Evolutionary conservation across 176 grass and related monocot genomes (phyloP).

Genomic region (Pontederia paniculata): DNA sequence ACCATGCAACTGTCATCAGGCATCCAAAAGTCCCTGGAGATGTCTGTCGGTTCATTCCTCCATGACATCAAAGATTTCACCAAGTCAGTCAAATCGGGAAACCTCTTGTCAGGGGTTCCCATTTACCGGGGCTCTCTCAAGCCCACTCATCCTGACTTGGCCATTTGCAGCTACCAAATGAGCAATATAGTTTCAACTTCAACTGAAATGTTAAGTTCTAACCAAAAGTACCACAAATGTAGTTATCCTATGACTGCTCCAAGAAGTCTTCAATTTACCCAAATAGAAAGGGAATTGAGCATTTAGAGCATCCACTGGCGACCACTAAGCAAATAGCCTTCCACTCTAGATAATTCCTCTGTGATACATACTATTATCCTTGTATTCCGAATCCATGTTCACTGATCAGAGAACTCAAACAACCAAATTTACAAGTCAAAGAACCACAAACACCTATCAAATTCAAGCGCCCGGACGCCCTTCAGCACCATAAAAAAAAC

Average conservation of each 20-base stretch:
- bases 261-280: background rate
- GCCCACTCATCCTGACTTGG: constrained; percentile 19
- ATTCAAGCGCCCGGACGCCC: too few relatives aligned
- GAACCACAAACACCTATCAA: too few relatives aligned
- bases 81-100: constrained; percentile 51
- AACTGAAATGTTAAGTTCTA: background rate
- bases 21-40: constrained; percentile 92
- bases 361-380: constrained; percentile 15
- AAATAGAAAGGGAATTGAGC: background rate
- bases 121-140: constrained; percentile 22
- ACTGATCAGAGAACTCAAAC: background rate
- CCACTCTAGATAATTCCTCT: constrained; percentile 17
- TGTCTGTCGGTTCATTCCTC: constrained; percentile 41
- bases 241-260: background rate
- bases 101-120: constrained; percentile 54
- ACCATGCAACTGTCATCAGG: constrained; percentile 91
- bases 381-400: constrained; percentile 24
- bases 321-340: background rate
- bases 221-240: background rate
- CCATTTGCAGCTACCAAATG: constrained; percentile 20
- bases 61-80: constrained; percentile 81
- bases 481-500: too few relatives aligned
- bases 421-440: too few relatives aligned
- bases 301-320: background rate
- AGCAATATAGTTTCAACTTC: background rate